phyloP scores from a whole-genome alignment of 148 eudicot species.

The Fagopyrum tataricum region DNA sequence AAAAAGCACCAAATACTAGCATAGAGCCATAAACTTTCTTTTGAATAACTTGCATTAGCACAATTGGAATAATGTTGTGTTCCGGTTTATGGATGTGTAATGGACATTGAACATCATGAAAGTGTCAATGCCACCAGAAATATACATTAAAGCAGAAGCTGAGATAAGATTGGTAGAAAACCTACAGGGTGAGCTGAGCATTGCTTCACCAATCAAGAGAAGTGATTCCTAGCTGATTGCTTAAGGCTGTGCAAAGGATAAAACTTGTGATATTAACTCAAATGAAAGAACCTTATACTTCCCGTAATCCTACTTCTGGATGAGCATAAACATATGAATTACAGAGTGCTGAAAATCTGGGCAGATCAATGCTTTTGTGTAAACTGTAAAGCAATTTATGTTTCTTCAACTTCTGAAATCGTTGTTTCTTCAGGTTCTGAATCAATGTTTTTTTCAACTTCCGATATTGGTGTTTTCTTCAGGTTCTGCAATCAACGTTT shows the following conservation, averaged over 20 bases:
- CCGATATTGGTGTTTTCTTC: too few species aligned
- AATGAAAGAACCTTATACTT: too few species aligned
- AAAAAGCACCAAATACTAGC: too few species aligned
- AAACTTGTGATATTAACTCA: neutral
- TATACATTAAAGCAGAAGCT: neutral
- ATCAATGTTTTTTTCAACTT: too few species aligned
- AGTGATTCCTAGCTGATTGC: neutral
- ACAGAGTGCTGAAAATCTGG: neutral
- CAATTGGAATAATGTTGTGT: too few species aligned
- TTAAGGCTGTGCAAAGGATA: neutral
- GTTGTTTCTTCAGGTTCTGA: too few species aligned
- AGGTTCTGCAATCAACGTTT: neutral
- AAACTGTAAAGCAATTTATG: neutral
- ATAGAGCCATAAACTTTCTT: too few species aligned
- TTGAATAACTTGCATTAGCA: too few species aligned
- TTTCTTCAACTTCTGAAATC: conserved; percentile 27
- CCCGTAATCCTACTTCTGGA: neutral
- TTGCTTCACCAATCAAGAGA: neutral
- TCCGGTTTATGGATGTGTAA: too few species aligned
- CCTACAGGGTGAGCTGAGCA: neutral
- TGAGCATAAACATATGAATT: neutral
- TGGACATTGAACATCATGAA: neutral
- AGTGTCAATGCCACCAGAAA: neutral
- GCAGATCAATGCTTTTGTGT: neutral
- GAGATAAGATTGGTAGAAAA: neutral